phyloP scores from a whole-genome alignment of 2,329 filamentous ascomycete species.

The Sclerotiophoma versabilis region DNA sequence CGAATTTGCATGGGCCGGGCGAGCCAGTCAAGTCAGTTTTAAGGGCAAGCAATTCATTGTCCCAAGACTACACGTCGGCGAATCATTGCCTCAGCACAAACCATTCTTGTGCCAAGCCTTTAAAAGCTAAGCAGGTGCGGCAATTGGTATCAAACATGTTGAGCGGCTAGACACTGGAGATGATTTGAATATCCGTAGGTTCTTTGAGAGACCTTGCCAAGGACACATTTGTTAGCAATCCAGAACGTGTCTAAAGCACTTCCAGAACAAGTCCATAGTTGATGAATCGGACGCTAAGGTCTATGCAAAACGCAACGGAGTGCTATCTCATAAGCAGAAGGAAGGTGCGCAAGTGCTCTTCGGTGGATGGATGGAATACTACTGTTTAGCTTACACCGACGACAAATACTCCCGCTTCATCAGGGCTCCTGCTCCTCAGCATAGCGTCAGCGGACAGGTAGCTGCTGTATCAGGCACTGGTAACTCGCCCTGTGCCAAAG shows the following conservation, averaged over 20 bases:
- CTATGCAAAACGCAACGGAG: conserved; percentile 65
- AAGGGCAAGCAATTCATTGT: conserved; percentile 69
- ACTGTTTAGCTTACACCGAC: conserved; percentile 59
- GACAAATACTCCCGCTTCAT: conserved; percentile 4
- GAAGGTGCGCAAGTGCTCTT: conserved; percentile 73
- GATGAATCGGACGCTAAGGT: conserved; percentile 71
- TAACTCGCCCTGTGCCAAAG: conserved; percentile 72
- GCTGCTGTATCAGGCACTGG: conserved; percentile 23
- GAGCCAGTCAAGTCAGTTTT: conserved; percentile 70
- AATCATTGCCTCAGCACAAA: conserved; percentile 70
- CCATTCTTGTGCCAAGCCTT: conserved; percentile 73
- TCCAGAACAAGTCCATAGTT: conserved; percentile 42
- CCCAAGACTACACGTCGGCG: conserved; percentile 70
- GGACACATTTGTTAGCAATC: not conserved
- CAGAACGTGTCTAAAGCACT: not conserved
- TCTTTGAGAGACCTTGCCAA: not conserved
- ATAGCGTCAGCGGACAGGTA: conserved; percentile 15
- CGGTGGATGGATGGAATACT: conserved; percentile 74
- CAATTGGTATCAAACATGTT: conserved; percentile 71
- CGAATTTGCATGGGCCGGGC: conserved; percentile 62
- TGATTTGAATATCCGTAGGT: conserved; percentile 65
- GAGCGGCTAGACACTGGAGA: conserved; percentile 54
- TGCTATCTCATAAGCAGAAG: conserved; percentile 50
- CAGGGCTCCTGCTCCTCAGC: conserved; percentile 8
- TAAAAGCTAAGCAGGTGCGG: conserved; percentile 67